Percentiles rank a stretch among this genome's conserved stretches.
Conservation (phyloP, 805 yeast species). For the Kodamaea laetipori region DNA sequence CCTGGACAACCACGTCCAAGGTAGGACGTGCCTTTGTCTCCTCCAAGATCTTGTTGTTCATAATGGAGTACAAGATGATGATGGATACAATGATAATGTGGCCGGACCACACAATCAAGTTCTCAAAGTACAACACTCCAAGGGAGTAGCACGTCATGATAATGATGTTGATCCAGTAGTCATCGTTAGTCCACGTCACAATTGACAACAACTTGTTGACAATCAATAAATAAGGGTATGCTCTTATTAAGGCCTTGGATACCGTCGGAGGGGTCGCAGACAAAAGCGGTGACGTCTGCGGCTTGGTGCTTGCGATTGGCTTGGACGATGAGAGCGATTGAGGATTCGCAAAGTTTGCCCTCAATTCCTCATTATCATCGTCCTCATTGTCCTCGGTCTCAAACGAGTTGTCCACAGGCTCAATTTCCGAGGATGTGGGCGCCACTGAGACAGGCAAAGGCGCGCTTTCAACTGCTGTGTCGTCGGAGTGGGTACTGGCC, state of each 20-base stretch:
- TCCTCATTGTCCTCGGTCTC: slow-evolving; percentile 13
- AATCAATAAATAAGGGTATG: slow-evolving; percentile 82
- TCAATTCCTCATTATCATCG: slow-evolving; percentile 12
- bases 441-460: background rate
- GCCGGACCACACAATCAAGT: slow-evolving; percentile 77
- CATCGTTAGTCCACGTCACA: slow-evolving; percentile 90
- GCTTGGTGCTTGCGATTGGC: slow-evolving; percentile 21
- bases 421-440: slow-evolving; percentile 2
- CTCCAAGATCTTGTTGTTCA: slow-evolving; percentile 57
- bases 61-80: slow-evolving; percentile 58
- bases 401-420: slow-evolving; percentile 3
- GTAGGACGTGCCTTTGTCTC: slow-evolving; percentile 73
- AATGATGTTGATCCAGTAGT: slow-evolving; percentile 72
- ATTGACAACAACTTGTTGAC: slow-evolving; percentile 70
- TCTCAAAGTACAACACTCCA: slow-evolving; percentile 74
- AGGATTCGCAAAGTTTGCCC: slow-evolving; percentile 16
- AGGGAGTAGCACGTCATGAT: slow-evolving; percentile 56
- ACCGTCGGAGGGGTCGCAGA: slow-evolving; percentile 91
- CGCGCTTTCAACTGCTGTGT: background rate
- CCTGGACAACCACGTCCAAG: slow-evolving; percentile 79
- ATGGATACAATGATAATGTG: slow-evolving; percentile 70
- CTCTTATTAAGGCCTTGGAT: slow-evolving; percentile 74
- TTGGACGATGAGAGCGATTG: slow-evolving; percentile 1
- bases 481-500: background rate
- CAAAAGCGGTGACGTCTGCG: slow-evolving; percentile 76